Evolutionary conservation across 805 yeast genomes (phyloP).

Genomic region (Blastobotrys parvus): DNA sequence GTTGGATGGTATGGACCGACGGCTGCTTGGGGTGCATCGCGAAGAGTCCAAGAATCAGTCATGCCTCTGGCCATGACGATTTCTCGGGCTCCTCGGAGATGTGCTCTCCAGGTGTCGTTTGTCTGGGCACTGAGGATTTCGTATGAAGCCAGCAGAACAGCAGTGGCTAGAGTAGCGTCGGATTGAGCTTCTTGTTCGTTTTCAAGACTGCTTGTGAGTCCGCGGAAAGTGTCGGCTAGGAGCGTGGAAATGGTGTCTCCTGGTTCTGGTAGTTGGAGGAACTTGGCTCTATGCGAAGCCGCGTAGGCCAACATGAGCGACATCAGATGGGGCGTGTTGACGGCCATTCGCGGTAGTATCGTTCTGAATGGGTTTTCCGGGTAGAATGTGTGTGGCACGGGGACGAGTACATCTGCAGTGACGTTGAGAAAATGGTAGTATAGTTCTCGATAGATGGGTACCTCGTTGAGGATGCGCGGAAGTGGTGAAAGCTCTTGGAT

Average conservation of each 20-base stretch:
- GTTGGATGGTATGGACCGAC: constrained; percentile 6
- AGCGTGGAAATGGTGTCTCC: constrained; percentile 40
- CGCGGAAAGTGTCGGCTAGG: constrained; percentile 50
- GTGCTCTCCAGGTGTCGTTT: constrained; percentile 48
- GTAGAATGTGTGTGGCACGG: constrained; percentile 48
- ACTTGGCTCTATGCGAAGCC: constrained; percentile 30
- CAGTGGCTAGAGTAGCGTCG: constrained; percentile 59
- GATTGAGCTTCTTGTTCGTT: constrained; percentile 47
- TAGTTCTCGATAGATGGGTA: constrained; percentile 51
- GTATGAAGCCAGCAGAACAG: constrained; percentile 49
- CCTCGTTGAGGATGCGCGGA: constrained; percentile 52
- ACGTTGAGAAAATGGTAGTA: constrained; percentile 56
- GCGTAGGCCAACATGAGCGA: constrained; percentile 49
- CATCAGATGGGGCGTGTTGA: constrained; percentile 46
- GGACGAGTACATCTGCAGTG: constrained; percentile 55
- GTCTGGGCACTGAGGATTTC: constrained; percentile 35
- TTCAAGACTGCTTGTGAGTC: constrained; percentile 41
- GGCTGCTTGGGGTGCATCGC: constrained; percentile 8
- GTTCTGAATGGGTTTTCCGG: constrained; percentile 58
- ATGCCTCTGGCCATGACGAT: constrained; percentile 47
- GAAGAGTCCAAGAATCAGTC: constrained; percentile 20
- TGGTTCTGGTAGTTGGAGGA: constrained; percentile 15
- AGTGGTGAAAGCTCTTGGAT: constrained; percentile 34
- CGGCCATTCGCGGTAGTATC: constrained; percentile 60
- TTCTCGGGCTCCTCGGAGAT: constrained; percentile 58